Evolutionary conservation across 805 yeast genomes (phyloP).

Genomic region (Zygotorulaspora chibaensis): DNA sequence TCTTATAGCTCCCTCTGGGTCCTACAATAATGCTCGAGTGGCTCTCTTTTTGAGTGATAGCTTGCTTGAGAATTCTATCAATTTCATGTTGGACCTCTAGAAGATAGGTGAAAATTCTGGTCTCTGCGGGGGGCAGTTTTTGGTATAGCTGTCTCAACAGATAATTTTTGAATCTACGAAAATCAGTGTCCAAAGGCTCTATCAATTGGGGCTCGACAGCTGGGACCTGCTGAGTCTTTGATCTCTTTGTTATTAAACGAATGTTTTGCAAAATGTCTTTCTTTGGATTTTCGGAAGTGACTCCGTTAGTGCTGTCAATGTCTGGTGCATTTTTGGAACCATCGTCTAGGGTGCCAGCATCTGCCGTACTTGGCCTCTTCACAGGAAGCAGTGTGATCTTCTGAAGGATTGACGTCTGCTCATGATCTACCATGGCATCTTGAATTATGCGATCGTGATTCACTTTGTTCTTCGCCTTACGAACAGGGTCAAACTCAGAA

Average conservation of each 20-base stretch:
- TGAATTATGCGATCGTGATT: constrained; percentile 23
- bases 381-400: constrained; percentile 21
- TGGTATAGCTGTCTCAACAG: constrained; percentile 24
- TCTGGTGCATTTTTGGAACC: background rate
- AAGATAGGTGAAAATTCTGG: constrained; percentile 20
- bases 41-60: constrained; percentile 66
- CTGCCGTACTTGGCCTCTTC: constrained; percentile 5
- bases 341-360: background rate
- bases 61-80: constrained; percentile 54
- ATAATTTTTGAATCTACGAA: constrained; percentile 17
- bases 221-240: background rate
- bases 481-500: constrained; percentile 28
- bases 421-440: constrained; percentile 24
- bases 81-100: constrained; percentile 41
- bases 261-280: constrained; percentile 10
- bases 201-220: background rate
- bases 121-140: constrained; percentile 20
- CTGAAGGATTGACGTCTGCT: constrained; percentile 14
- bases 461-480: constrained; percentile 24
- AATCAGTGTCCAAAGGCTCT: constrained; percentile 15
- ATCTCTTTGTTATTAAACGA: constrained; percentile 8
- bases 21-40: constrained; percentile 80
- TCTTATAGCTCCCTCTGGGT: constrained; percentile 74
- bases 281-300: background rate
- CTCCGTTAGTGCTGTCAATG: background rate